Evolutionary conservation across 1,139 yeast species (phyloP).

Genomic region (Spathaspora sp.): DNA sequence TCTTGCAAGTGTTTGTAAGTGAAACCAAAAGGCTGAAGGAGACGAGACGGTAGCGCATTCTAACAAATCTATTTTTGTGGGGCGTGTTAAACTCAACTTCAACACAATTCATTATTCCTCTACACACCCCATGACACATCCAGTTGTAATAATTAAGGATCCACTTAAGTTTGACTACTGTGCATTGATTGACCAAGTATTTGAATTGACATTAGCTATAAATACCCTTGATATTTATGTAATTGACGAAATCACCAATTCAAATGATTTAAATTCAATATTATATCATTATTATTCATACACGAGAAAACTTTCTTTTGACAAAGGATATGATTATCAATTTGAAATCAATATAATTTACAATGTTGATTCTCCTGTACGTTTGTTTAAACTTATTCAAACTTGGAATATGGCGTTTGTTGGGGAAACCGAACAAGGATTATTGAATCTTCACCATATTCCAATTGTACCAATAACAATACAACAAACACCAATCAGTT

Average conservation of each 20-base stretch:
- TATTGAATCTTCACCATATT: conserved; percentile 2
- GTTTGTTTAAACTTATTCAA: conserved; percentile 2
- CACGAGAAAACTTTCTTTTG: conserved; percentile 21
- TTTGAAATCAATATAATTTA: conserved; percentile 36
- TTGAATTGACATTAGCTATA: conserved; percentile 5
- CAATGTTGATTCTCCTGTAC: conserved; percentile 15
- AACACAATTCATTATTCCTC: no score
- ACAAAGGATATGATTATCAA: conserved; percentile 23
- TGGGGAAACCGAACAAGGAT: conserved; percentile 4
- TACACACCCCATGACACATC: conserved; percentile 9
- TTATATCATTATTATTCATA: conserved; percentile 28
- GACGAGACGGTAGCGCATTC: no score
- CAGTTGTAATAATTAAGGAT: conserved; percentile 24
- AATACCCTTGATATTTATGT: conserved; percentile 26
- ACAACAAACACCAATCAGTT: not conserved
- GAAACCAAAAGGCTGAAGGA: no score
- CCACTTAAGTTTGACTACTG: conserved; percentile 27
- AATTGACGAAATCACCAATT: conserved; percentile 16
- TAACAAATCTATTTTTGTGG: no score
- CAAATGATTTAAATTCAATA: conserved; percentile 23
- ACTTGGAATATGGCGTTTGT: conserved; percentile 6
- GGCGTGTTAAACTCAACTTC: no score
- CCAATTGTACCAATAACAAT: not conserved
- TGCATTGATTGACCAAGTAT: conserved; percentile 18
- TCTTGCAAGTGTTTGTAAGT: no score